These are phyloP conservation scores for Wickerhamomyces ciferrii DNA, from an alignment of 805 yeast genomes.

Conservation along the genomic window DNA sequence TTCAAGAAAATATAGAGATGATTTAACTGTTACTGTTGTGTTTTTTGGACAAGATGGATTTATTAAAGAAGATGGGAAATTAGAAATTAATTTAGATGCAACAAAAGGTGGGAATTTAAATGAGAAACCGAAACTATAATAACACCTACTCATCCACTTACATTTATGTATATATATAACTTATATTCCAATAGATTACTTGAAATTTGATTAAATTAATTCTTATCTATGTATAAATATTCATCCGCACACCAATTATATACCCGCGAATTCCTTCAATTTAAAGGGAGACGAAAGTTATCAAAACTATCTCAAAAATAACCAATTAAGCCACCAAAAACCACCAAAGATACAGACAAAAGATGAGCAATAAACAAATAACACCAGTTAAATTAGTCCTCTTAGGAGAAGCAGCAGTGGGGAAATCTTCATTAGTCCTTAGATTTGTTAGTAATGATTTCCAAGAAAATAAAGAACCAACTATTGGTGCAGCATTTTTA, in stretches of 20 bases:
- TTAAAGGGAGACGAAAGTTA: neutral
- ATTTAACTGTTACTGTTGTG: constrained; percentile 91
- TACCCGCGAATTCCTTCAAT: too few relatives aligned
- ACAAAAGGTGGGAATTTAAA: constrained; percentile 46
- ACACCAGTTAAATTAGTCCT: constrained; percentile 85
- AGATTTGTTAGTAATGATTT: constrained; percentile 93
- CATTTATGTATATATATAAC: too few relatives aligned
- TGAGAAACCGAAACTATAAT: constrained; percentile 33
- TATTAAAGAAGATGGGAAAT: constrained; percentile 35
- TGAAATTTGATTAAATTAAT: too few relatives aligned
- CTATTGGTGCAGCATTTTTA: constrained; percentile 96
- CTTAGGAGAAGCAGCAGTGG: constrained; percentile 97
- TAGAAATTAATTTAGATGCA: constrained; percentile 52
- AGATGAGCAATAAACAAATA: constrained; percentile 32
- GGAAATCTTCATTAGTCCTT: constrained; percentile 87
- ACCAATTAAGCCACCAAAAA: neutral
- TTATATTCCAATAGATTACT: too few relatives aligned
- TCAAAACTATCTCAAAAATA: neutral
- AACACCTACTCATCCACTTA: too few relatives aligned
- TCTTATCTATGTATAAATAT: too few relatives aligned
- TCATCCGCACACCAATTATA: too few relatives aligned
- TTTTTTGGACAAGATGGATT: constrained; percentile 66
- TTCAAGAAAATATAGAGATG: constrained; percentile 91
- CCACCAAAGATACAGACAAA: neutral
- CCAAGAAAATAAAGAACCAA: constrained; percentile 96